Evolutionary conservation across 83 land plant genomes (phyloP).

Genomic region (Diphasiastrum complanatum): DNA sequence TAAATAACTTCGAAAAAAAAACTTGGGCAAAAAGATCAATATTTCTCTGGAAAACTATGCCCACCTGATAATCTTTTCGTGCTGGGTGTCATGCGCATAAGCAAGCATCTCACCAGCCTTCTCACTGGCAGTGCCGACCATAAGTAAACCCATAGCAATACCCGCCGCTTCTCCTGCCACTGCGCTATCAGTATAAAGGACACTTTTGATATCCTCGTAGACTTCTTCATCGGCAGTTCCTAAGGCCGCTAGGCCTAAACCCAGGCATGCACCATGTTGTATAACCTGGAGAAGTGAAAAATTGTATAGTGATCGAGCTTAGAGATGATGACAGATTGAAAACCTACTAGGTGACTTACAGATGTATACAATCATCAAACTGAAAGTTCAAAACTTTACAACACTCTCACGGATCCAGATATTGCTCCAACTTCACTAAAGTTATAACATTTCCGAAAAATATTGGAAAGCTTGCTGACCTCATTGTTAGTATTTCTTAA

Average conservation of each 20-base stretch:
- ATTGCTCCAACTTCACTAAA: too few species aligned
- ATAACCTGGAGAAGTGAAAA: slow-evolving; percentile 60
- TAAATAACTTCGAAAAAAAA: too few species aligned
- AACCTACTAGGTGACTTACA: too few species aligned
- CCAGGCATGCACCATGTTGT: slow-evolving; percentile 94
- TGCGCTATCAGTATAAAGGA: slow-evolving; percentile 86
- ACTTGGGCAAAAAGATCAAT: background rate
- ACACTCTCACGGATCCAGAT: too few species aligned
- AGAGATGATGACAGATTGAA: too few species aligned
- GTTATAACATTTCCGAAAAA: too few species aligned
- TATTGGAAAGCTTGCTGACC: slow-evolving; percentile 40
- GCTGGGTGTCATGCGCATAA: slow-evolving; percentile 97
- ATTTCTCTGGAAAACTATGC: background rate
- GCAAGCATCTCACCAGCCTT: slow-evolving; percentile 97
- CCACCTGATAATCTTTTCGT: slow-evolving; percentile 91
- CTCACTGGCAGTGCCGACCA: slow-evolving; percentile 94
- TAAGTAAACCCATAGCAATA: slow-evolving; percentile 83
- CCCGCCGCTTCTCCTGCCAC: slow-evolving; percentile 99
- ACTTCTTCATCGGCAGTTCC: slow-evolving; percentile 97
- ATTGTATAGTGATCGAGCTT: too few species aligned
- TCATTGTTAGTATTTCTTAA: slow-evolving; percentile 77
- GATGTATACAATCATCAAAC: too few species aligned
- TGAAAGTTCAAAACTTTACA: too few species aligned
- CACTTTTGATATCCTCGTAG: slow-evolving; percentile 80
- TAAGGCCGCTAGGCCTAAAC: slow-evolving; percentile 82